Conservation (phyloP, 192 early-diverging fungal genomes). For the Coemansia biformis region DNA sequence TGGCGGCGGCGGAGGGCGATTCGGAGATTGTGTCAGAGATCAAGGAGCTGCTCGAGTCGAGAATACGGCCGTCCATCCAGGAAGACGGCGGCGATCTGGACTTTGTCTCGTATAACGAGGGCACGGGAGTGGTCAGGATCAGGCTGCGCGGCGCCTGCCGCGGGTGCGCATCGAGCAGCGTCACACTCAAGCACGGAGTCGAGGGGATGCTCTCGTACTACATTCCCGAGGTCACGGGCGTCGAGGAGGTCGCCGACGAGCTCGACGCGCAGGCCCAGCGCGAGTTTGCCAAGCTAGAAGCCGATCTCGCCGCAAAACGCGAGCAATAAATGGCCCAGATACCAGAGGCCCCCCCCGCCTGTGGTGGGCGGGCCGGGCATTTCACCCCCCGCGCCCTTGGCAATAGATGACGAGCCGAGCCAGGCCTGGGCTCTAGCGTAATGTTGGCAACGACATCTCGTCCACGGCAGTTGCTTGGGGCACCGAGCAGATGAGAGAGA, state of each 20-base stretch:
- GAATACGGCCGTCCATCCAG: constrained; percentile 94
- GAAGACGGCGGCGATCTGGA: constrained; percentile 99
- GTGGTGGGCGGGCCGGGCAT: no score
- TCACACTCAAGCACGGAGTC: constrained; percentile 97
- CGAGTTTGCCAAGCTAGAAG: constrained; percentile 91
- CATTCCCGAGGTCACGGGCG: constrained; percentile 84
- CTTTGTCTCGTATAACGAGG: constrained; percentile 79
- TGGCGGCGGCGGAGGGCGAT: constrained; percentile 62
- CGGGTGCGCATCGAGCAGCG: constrained; percentile 79
- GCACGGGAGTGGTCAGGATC: constrained; percentile 80
- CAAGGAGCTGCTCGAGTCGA: constrained; percentile 93
- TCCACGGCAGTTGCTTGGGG: no score
- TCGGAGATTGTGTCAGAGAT: constrained; percentile 95
- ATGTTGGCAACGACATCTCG: no score
- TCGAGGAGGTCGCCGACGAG: constrained; percentile 87
- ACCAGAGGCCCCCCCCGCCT: no score
- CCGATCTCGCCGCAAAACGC: constrained; percentile 3
- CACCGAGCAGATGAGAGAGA: no score
- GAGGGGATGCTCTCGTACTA: constrained; percentile 99
- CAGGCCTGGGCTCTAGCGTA: no score
- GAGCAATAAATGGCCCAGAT: no score
- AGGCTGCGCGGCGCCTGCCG: constrained; percentile 93
- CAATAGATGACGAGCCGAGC: no score
- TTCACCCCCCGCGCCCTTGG: no score
- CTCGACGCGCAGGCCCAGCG: constrained; percentile 67